Conservation (phyloP, 345 rosid genomes). For the Corchorus olitorius region DNA sequence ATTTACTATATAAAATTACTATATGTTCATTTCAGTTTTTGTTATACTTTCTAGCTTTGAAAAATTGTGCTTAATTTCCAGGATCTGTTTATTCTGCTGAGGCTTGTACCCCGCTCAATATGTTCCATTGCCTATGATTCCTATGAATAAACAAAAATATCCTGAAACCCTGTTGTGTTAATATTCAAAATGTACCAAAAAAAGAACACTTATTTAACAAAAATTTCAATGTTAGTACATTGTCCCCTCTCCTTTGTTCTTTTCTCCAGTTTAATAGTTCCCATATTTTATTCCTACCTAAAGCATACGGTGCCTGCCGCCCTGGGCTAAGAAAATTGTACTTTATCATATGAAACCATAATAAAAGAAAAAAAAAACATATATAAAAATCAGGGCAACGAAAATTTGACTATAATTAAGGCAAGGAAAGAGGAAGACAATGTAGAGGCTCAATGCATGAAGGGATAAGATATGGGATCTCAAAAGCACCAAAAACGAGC, state of each 20-base stretch:
- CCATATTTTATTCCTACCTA: not conserved
- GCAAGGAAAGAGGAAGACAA: not conserved
- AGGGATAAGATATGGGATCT: constrained; percentile 31
- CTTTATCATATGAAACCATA: constrained; percentile 8
- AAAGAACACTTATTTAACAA: not conserved
- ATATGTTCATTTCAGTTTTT: too few relatives aligned
- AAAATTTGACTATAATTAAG: not conserved
- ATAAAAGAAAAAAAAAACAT: not conserved
- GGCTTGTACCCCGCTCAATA: not conserved
- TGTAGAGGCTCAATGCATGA: not conserved
- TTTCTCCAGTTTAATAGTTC: not conserved
- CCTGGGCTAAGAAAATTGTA: not conserved
- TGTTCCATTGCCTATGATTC: not conserved
- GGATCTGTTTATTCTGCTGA: not conserved
- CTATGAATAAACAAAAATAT: constrained; percentile 1
- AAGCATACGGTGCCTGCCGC: not conserved
- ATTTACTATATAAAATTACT: too few relatives aligned
- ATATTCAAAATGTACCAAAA: not conserved
- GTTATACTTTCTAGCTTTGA: too few relatives aligned
- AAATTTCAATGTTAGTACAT: not conserved
- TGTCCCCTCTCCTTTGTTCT: not conserved
- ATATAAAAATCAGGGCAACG: not conserved
- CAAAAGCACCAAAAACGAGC: constrained; percentile 29
- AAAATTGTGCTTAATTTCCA: not conserved
- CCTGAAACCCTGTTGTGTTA: not conserved